phyloP scores from a whole-genome alignment of 805 yeast genomes.

The Maudiozyma pseudohumilis region DNA sequence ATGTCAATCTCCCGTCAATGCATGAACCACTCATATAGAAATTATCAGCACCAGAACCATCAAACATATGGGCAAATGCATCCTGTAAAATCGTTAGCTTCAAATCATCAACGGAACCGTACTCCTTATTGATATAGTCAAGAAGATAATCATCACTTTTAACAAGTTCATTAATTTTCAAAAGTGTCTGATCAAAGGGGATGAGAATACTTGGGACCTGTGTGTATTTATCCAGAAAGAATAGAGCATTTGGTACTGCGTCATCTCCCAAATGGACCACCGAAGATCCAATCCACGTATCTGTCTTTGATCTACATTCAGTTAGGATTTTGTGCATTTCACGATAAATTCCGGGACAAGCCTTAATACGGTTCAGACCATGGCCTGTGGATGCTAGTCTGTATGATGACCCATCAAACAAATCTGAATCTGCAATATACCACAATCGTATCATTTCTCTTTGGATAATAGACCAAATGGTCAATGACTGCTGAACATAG shows the following conservation, averaged over 20 bases:
- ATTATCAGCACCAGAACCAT: constrained; percentile 78
- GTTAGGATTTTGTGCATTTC: constrained; percentile 60
- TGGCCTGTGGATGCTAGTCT: constrained; percentile 66
- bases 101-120: constrained; percentile 44
- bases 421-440: constrained; percentile 67
- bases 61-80: constrained; percentile 42
- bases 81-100: constrained; percentile 36
- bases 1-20: constrained; percentile 71
- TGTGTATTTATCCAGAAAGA: constrained; percentile 68
- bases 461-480: constrained; percentile 69
- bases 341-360: constrained; percentile 59
- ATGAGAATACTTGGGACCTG: constrained; percentile 71
- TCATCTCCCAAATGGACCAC: constrained; percentile 77
- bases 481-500: constrained; percentile 65
- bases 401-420: constrained; percentile 46
- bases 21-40: constrained; percentile 79
- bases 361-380: constrained; percentile 66
- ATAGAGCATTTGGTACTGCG: constrained; percentile 75
- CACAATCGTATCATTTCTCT: constrained; percentile 68
- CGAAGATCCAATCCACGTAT: constrained; percentile 70
- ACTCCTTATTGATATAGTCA: constrained; percentile 48
- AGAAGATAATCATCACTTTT: constrained; percentile 39
- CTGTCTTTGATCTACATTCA: constrained; percentile 54
- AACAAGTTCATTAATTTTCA: constrained; percentile 42
- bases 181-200: constrained; percentile 55